phyloP scores from a whole-genome alignment of 1,139 yeast genomes.

The Hansenula lynferdii region DNA sequence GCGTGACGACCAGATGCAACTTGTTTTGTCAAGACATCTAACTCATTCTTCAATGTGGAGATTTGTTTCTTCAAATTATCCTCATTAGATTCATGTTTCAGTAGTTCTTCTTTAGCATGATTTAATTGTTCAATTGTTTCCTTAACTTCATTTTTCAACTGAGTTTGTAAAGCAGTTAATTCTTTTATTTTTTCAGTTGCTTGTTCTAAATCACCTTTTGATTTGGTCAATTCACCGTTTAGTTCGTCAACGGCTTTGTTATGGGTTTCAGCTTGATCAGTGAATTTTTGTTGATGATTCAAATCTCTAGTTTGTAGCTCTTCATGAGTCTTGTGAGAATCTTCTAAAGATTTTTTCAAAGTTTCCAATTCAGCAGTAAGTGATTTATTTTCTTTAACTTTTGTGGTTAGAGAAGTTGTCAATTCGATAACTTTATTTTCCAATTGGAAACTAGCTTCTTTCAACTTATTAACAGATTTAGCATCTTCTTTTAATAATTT shows the following conservation, averaged over 20 bases:
- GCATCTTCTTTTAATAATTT: conserved; percentile 72
- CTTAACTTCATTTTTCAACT: conserved; percentile 58
- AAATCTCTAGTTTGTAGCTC: conserved; percentile 50
- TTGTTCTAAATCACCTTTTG: conserved; percentile 54
- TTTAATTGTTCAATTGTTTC: conserved; percentile 59
- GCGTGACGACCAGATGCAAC: conserved; percentile 22
- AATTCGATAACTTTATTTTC: conserved; percentile 96
- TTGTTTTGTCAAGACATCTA: conserved; percentile 30
- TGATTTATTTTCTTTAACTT: conserved; percentile 75
- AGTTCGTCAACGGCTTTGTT: conserved; percentile 45
- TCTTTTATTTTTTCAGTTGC: conserved; percentile 62
- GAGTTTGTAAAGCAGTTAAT: conserved; percentile 60
- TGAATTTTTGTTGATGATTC: conserved; percentile 46
- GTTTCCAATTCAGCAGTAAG: conserved; percentile 58
- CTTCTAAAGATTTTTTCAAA: conserved; percentile 51
- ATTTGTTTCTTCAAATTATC: conserved; percentile 65
- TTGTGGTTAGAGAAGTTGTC: conserved; percentile 75
- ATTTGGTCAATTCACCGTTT: conserved; percentile 51
- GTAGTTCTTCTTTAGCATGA: conserved; percentile 54
- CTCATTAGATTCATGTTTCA: conserved; percentile 63
- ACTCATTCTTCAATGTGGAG: conserved; percentile 38
- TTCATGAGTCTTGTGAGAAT: conserved; percentile 54
- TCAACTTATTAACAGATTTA: conserved; percentile 81
- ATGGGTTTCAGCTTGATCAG: conserved; percentile 43
- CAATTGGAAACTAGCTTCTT: conserved; percentile 86